Evolutionary conservation across 495 filamentous ascomycete genomes (phyloP), one percentile per base, ranked within the genome.

Genomic region (Elaphomyces granulatus): DNA sequence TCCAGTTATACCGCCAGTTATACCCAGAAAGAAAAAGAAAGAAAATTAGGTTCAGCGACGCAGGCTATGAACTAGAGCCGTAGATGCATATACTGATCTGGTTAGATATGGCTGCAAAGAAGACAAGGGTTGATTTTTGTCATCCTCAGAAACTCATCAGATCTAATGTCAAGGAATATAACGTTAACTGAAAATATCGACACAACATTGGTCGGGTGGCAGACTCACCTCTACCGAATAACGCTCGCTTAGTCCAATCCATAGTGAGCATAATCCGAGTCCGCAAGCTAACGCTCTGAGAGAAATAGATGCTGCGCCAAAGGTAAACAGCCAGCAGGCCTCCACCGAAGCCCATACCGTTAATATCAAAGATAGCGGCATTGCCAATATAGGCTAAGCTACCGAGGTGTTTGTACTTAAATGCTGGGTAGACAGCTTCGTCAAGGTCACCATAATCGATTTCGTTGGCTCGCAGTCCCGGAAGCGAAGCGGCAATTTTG

Each of bases 251-350:
- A 8, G 70, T 77, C 92, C 92, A 99, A 62, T 99, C 92, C 92
- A 99, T 96, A 0, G 86, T 87, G 66, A 99, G 62, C 58, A 99
- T 59, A 47, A 85, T 68, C 40, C 90, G 70, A 32, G 92, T 99
- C 52, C 92, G 64, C 36, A 94, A 70, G 55, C 86, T 94, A 32
- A 99, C 92, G 59, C 87, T 94, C 71, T 99, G 83, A 15, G 92
- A 87, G 61, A 99, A 96, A 61, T 99, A 99, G 21, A 95, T 79
- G 48, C 85, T 88, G 33, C 87, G 66, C 92, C 92, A 99, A 38
- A 94, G 73, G 60, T 99, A 99, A 49, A 96, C 87, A 8, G 85
- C 90, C 68, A 94, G 66, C 41, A 99, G 55, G 2, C 92, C 92
- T 18, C 92, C 92, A 1, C 71, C 74, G 42, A 93, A 70, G 41